phyloP scores from a whole-genome alignment of 768 basidiomycete species.

The Boletus insuetus region DNA sequence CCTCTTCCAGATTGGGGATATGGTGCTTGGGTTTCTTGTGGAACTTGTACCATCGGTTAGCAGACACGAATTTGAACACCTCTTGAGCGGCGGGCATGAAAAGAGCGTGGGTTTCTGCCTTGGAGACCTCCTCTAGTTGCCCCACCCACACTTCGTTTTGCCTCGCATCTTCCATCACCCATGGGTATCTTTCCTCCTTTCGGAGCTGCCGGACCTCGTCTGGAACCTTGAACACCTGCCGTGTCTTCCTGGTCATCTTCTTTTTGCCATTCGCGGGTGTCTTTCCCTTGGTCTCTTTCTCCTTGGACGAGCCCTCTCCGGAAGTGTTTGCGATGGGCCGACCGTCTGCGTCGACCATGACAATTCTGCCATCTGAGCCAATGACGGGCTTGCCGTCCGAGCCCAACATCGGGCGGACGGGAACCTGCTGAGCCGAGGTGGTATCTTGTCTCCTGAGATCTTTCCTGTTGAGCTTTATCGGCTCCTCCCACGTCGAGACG shows the following conservation, averaged over 20 bases:
- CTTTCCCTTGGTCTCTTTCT: slow-evolving; percentile 44
- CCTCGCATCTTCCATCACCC: slow-evolving; percentile 84
- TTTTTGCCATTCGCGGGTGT: slow-evolving; percentile 52
- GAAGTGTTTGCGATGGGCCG: slow-evolving; percentile 52
- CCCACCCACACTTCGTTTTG: slow-evolving; percentile 77
- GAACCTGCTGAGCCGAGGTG: slow-evolving; percentile 39
- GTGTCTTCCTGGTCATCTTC: slow-evolving; percentile 78
- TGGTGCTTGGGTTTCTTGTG: slow-evolving; percentile 80
- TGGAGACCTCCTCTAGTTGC: slow-evolving; percentile 73
- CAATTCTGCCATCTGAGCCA: slow-evolving; percentile 69
- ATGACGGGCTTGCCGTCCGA: slow-evolving; percentile 83
- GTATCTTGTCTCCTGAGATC: slow-evolving; percentile 57
- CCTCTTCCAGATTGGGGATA: slow-evolving; percentile 64
- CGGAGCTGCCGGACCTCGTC: slow-evolving; percentile 76
- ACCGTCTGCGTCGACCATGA: slow-evolving; percentile 81
- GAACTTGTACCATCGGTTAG: slow-evolving; percentile 91
- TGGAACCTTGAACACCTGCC: slow-evolving; percentile 77
- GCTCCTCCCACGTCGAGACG: slow-evolving; percentile 62
- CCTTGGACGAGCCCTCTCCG: slow-evolving; percentile 30
- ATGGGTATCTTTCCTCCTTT: slow-evolving; percentile 85
- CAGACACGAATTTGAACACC: slow-evolving; percentile 84
- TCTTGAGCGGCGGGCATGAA: slow-evolving; percentile 83
- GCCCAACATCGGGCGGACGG: slow-evolving; percentile 74
- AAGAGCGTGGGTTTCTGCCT: slow-evolving; percentile 71
- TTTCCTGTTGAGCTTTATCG: slow-evolving; percentile 87